Evolutionary conservation across 495 filamentous ascomycete genomes (phyloP).

Genomic region (Penicillium odoratum): DNA sequence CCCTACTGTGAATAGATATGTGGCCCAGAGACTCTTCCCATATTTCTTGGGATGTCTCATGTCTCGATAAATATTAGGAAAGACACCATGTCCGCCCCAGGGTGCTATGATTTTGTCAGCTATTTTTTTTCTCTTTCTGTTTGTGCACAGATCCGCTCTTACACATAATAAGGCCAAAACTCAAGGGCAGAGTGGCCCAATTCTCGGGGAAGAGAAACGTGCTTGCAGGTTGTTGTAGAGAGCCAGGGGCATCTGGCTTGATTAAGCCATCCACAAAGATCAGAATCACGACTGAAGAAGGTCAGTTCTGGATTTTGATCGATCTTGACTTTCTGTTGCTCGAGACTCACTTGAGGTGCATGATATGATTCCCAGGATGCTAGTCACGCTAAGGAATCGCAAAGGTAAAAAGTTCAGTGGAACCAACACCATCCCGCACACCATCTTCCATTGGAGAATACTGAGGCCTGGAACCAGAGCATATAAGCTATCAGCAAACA

Average conservation of each 20-base stretch:
- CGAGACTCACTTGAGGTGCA: conserved; percentile 77
- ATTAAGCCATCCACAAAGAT: conserved; percentile 82
- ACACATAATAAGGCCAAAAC: conserved; percentile 93
- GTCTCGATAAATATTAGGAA: conserved; percentile 96
- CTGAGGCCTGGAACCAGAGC: conserved; percentile 74
- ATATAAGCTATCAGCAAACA: conserved; percentile 89
- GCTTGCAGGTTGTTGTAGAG: conserved; percentile 75
- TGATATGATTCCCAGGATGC: conserved; percentile 84
- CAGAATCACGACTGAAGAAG: conserved; percentile 66
- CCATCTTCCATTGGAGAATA: conserved; percentile 77
- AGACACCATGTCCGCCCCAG: conserved; percentile 94
- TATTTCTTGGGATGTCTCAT: conserved; percentile 96
- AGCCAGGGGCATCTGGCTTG: conserved; percentile 78
- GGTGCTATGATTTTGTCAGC: conserved; percentile 52
- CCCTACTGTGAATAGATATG: conserved; percentile 86
- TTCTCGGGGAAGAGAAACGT: conserved; percentile 75
- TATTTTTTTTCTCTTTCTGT: no score
- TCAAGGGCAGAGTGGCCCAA: conserved; percentile 88
- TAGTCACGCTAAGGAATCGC: conserved; percentile 82
- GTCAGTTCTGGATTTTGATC: background rate
- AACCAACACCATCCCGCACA: conserved; percentile 77
- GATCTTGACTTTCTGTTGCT: background rate
- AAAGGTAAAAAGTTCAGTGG: conserved; percentile 87
- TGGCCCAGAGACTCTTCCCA: conserved; percentile 69
- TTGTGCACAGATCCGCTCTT: conserved; percentile 19